Percentiles rank a stretch among this genome's conserved stretches.
These are phyloP conservation scores for Gaertneriomyces sp. DNA, from an alignment of 192 early-diverging fungal species.

Conservation along the genomic window DNA sequence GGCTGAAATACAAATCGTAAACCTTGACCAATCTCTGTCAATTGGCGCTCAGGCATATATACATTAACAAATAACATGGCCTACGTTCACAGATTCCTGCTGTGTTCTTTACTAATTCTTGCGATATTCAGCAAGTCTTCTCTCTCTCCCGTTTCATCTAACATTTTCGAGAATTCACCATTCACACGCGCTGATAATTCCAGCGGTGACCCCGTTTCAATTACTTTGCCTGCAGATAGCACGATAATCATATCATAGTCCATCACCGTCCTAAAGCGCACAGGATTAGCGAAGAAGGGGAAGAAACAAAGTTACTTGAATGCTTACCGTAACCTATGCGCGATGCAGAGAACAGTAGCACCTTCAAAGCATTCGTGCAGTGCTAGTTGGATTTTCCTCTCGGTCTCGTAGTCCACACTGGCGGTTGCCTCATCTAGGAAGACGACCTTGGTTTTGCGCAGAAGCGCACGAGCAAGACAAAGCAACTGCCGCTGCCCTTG, in stretches of 20 bases:
- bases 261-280: slow-evolving; percentile 25
- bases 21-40: too few species aligned
- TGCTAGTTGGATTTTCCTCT: slow-evolving; percentile 81
- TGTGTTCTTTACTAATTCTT: too few species aligned
- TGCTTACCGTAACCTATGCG: slow-evolving; percentile 59
- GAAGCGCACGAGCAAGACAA: slow-evolving; percentile 50
- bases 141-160: too few species aligned
- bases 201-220: slow-evolving; percentile 68
- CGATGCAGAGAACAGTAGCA: slow-evolving; percentile 80
- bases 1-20: too few species aligned
- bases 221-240: slow-evolving; percentile 64
- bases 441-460: slow-evolving; percentile 45
- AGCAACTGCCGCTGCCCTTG: slow-evolving; percentile 50
- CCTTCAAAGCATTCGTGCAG: slow-evolving; percentile 68
- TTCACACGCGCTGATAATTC: slow-evolving; percentile 42
- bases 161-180: too few species aligned
- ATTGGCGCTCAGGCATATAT: too few species aligned
- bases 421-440: slow-evolving; percentile 49
- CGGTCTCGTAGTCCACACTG: slow-evolving; percentile 47
- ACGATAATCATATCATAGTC: slow-evolving; percentile 70
- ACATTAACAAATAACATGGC: too few species aligned
- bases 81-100: too few species aligned
- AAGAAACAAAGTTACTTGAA: too few species aligned
- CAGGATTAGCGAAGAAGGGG: background rate
- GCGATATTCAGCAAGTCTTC: too few species aligned